Conservation (phyloP, 768 basidiomycete species). For the Boletus subparvulus region DNA sequence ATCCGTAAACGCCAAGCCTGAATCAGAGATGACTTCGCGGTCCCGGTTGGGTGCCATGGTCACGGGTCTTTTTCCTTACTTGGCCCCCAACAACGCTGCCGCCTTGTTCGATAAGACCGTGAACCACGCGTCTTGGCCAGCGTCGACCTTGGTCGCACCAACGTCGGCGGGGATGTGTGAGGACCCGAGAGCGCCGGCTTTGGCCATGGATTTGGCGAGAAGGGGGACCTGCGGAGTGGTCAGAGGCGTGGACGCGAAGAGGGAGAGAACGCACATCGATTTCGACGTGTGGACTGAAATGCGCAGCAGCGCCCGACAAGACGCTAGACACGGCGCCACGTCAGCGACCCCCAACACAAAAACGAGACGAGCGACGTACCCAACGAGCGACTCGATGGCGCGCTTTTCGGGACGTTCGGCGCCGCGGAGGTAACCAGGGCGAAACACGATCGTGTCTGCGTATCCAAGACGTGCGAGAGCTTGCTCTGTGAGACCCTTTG, state of each 20-base stretch:
- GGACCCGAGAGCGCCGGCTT: conserved; percentile 57
- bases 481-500: conserved; percentile 74
- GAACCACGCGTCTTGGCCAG: conserved; percentile 40
- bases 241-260: neutral
- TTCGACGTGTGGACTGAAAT: conserved; percentile 37
- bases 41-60: too few relatives aligned
- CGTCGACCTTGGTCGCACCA: conserved; percentile 37
- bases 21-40: too few relatives aligned
- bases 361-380: conserved; percentile 36
- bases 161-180: conserved; percentile 45
- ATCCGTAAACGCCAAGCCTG: too few relatives aligned
- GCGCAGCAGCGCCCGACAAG: conserved; percentile 38
- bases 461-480: conserved; percentile 69
- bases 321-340: conserved; percentile 25
- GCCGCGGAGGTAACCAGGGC: conserved; percentile 55
- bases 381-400: conserved; percentile 40
- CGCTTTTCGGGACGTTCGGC: conserved; percentile 44
- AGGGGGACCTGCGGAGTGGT: conserved; percentile 41
- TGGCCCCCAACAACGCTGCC: conserved; percentile 40
- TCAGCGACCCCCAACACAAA: too few relatives aligned
- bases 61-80: too few relatives aligned
- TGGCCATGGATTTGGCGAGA: conserved; percentile 53
- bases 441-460: conserved; percentile 65
- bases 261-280: conserved; percentile 42
- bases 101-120: conserved; percentile 59